These are phyloP conservation scores for Fusarium sp. DNA, from an alignment of 2,329 filamentous ascomycete species.

Conservation along the genomic window DNA sequence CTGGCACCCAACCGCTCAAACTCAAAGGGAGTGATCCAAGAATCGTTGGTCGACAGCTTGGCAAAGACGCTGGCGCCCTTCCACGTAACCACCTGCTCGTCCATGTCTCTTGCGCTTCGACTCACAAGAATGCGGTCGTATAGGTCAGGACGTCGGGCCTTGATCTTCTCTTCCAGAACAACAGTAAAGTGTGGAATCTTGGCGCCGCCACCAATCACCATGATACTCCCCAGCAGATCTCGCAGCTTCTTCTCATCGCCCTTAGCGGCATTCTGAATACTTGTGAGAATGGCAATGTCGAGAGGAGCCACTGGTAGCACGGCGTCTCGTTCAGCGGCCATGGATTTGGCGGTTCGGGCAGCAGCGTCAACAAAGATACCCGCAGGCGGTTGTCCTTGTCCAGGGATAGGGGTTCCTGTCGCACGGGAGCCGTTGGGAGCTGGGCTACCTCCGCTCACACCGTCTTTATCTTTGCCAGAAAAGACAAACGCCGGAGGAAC, in stretches of 20 bases:
- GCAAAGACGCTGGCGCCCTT: conserved; percentile 98
- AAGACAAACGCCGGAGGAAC: conserved; percentile 67
- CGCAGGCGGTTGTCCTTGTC: conserved; percentile 53
- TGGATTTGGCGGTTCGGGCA: conserved; percentile 61
- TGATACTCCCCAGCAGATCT: conserved; percentile 89
- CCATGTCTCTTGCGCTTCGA: conserved; percentile 86
- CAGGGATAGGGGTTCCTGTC: conserved; percentile 57
- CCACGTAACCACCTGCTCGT: conserved; percentile 97
- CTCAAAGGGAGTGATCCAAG: conserved; percentile 89
- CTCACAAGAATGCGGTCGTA: conserved; percentile 71
- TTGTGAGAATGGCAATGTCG: conserved; percentile 89
- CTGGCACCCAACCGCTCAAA: conserved; percentile 87
- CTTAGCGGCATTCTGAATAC: conserved; percentile 85
- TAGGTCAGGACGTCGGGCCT: conserved; percentile 71
- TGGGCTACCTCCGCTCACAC: conserved; percentile 61
- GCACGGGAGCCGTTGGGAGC: conserved; percentile 64
- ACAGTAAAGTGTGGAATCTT: conserved; percentile 83
- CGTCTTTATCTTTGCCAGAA: conserved; percentile 57
- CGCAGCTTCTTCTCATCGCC: conserved; percentile 93
- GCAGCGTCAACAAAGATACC: conserved; percentile 63
- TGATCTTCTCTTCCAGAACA: conserved; percentile 84
- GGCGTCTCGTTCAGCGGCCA: conserved; percentile 78
- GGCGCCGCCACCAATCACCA: conserved; percentile 87
- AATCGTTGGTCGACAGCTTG: conserved; percentile 91
- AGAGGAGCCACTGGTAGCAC: conserved; percentile 86